Percentiles rank a stretch among this genome's conserved stretches.
Conservation (phyloP, 1,284 basidiomycete genomes). For the Ceratobasidium sp. region DNA sequence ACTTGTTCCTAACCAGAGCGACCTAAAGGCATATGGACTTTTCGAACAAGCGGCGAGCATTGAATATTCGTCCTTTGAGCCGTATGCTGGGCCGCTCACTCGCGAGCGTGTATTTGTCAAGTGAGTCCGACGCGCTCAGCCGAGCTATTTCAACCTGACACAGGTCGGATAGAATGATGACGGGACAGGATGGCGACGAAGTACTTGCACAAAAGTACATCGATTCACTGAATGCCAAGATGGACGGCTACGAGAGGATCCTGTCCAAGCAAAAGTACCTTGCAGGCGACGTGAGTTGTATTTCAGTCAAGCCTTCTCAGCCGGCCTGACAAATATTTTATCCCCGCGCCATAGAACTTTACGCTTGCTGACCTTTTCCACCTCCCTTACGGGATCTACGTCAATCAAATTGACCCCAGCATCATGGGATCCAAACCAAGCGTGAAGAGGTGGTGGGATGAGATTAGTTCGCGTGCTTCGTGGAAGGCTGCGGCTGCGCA, state of each 20-base stretch:
- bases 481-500: slow-evolving; percentile 48
- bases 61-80: slow-evolving; percentile 53
- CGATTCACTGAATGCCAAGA: slow-evolving; percentile 50
- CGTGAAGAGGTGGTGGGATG: slow-evolving; percentile 51
- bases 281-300: slow-evolving; percentile 56
- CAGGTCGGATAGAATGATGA: slow-evolving; percentile 44
- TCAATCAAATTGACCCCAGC: slow-evolving; percentile 36
- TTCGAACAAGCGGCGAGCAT: slow-evolving; percentile 64
- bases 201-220: slow-evolving; percentile 49
- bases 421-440: slow-evolving; percentile 2
- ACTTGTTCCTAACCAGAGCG: slow-evolving; percentile 50
- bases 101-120: slow-evolving; percentile 26
- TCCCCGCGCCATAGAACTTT: slow-evolving; percentile 24
- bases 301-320: background rate
- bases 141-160: background rate
- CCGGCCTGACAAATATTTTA: background rate
- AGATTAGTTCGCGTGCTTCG: slow-evolving; percentile 49
- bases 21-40: slow-evolving; percentile 53
- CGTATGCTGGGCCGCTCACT: slow-evolving; percentile 22
- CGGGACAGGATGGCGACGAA: slow-evolving; percentile 49
- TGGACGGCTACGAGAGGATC: slow-evolving; percentile 60
- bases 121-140: background rate
- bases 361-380: slow-evolving; percentile 51
- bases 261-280: slow-evolving; percentile 60
- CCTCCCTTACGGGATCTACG: slow-evolving; percentile 55